phyloP scores from a whole-genome alignment of 2,329 filamentous ascomycete species.

The Claviceps sp. region DNA sequence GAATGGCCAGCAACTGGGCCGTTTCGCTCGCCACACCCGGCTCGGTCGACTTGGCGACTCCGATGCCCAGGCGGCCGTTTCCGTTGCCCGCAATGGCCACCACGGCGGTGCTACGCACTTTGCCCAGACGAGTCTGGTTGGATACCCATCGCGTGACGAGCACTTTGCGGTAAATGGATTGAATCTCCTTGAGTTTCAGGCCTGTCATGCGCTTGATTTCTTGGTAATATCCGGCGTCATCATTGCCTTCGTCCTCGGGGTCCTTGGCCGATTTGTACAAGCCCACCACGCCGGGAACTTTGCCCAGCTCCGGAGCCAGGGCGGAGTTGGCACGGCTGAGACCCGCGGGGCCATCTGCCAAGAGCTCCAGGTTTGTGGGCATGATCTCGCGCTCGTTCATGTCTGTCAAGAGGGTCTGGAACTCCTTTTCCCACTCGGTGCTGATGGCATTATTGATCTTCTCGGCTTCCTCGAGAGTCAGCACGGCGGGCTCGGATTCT shows the following conservation, averaged over 20 bases:
- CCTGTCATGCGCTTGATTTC: constrained; percentile 42
- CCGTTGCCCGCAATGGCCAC: constrained; percentile 77
- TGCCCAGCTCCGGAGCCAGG: constrained; percentile 35
- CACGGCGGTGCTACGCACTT: constrained; percentile 64
- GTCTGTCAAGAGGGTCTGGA: constrained; percentile 19
- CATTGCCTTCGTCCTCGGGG: constrained; percentile 35
- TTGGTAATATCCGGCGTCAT: constrained; percentile 36
- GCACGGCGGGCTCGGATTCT: constrained; percentile 12
- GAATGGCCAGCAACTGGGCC: constrained; percentile 67
- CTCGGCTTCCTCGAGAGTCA: constrained; percentile 22
- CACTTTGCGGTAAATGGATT: constrained; percentile 50
- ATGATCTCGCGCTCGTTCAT: constrained; percentile 18
- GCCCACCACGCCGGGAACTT: constrained; percentile 39
- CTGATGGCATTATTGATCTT: constrained; percentile 25
- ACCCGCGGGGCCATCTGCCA: constrained; percentile 23
- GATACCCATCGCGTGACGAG: constrained; percentile 62
- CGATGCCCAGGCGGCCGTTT: constrained; percentile 74
- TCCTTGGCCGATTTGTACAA: constrained; percentile 35
- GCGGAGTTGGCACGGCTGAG: constrained; percentile 24
- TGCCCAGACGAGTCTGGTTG: constrained; percentile 95
- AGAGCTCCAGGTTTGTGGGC: constrained; percentile 23
- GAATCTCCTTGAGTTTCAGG: constrained; percentile 37
- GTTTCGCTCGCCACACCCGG: constrained; percentile 51
- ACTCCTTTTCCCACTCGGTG: constrained; percentile 23
- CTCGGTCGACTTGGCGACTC: constrained; percentile 80